Conservation (phyloP, 352 stramenopile genomes). For the Aphanomyces astaci region DNA sequence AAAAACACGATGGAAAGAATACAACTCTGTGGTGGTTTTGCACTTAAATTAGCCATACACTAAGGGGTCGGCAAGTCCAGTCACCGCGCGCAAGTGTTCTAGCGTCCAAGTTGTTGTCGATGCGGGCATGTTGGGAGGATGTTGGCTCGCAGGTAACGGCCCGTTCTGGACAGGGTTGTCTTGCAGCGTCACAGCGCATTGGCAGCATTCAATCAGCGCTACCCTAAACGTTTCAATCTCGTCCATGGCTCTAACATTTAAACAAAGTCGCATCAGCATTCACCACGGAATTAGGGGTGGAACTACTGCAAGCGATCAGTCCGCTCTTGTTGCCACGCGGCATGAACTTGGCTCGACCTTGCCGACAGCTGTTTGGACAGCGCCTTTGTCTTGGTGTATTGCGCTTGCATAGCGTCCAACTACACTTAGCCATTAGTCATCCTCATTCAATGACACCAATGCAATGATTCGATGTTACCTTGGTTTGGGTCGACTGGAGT, state of each 20-base stretch:
- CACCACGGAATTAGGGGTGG: background rate
- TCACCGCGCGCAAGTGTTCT: constrained; percentile 8
- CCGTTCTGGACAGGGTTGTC: background rate
- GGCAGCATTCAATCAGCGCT: constrained; percentile 1
- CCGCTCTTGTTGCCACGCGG: background rate
- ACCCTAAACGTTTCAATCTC: constrained; percentile 10
- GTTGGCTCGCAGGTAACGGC: background rate
- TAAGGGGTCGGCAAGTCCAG: constrained; percentile 7
- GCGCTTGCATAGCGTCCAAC: background rate
- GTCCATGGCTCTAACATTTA: background rate
- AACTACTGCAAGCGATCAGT: background rate
- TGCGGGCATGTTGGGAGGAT: background rate
- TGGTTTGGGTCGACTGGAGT: constrained; percentile 1
- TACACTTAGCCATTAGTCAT: background rate
- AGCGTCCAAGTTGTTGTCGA: background rate
- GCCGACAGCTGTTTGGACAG: constrained; percentile 2
- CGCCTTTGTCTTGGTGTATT: background rate
- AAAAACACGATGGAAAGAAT: too few relatives aligned
- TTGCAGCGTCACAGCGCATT: background rate
- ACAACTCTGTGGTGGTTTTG: too few relatives aligned
- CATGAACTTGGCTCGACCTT: background rate
- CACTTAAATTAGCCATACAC: constrained; percentile 18
- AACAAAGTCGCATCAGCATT: background rate
- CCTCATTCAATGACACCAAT: background rate
- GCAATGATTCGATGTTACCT: constrained; percentile 4